These are phyloP conservation scores for Aegilops bicornis DNA, from an alignment of 176 grass and related monocot species.

Conservation along the genomic window DNA sequence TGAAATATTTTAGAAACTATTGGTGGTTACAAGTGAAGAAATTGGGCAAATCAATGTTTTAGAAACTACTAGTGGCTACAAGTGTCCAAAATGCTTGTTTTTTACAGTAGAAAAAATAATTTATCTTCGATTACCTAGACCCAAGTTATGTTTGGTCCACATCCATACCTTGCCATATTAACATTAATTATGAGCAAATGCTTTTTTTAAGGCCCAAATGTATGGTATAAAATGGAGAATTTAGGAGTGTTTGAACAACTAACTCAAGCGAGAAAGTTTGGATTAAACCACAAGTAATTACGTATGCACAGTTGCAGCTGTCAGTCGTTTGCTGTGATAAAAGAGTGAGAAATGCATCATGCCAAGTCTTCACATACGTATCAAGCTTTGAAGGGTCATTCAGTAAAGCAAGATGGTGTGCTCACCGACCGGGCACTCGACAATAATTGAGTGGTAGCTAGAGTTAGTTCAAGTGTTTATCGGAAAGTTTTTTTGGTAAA, in stretches of 20 bases:
- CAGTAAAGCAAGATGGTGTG: not conserved
- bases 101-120: no score
- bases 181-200: not conserved
- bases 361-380: not conserved
- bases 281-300: not conserved
- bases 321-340: not conserved
- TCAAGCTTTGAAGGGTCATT: no score
- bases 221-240: not conserved
- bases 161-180: not conserved
- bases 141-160: no score
- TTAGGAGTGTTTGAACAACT: not conserved
- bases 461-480: constrained; percentile 40
- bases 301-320: no score
- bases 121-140: no score
- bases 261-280: not conserved
- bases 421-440: constrained; percentile 21
- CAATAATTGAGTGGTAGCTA: constrained; percentile 16
- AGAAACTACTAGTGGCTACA: not conserved
- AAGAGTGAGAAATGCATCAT: no score
- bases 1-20: no score
- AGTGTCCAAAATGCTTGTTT: not conserved
- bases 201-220: not conserved
- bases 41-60: no score
- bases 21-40: no score
- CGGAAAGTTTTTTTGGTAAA: constrained; percentile 11